phyloP scores from a whole-genome alignment of 2,329 filamentous ascomycete species.

The Phialemonium atrogriseum region DNA sequence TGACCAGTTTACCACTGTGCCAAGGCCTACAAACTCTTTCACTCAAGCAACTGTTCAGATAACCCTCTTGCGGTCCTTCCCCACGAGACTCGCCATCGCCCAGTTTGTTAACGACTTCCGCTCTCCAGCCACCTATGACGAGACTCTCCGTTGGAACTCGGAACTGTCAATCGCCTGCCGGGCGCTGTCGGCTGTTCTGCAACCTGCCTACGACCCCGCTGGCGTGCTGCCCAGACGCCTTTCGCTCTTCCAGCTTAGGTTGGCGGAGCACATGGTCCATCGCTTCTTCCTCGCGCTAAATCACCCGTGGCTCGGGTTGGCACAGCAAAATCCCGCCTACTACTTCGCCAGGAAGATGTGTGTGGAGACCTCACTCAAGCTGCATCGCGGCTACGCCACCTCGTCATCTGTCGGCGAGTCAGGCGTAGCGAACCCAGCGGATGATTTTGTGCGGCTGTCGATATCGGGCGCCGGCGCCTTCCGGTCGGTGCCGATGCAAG shows the following conservation, averaged over 20 bases:
- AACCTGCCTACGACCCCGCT: constrained; percentile 18
- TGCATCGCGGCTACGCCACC: constrained; percentile 17
- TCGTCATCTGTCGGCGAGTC: constrained; percentile 10
- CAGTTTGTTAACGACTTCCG: constrained; percentile 38
- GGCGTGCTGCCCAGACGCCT: constrained; percentile 16
- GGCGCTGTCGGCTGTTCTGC: constrained; percentile 21
- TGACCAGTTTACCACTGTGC: constrained; percentile 13
- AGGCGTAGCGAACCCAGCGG: constrained; percentile 8
- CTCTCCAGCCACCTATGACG: constrained; percentile 33
- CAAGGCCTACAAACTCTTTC: constrained; percentile 18
- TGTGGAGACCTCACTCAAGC: constrained; percentile 28
- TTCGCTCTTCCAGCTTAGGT: constrained; percentile 30
- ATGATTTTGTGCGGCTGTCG: constrained; percentile 29
- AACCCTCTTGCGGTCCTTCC: constrained; percentile 33
- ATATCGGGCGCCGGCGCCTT: constrained; percentile 33
- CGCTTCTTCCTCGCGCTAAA: constrained; percentile 46
- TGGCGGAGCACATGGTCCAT: constrained; percentile 34
- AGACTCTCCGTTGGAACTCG: constrained; percentile 35
- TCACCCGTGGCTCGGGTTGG: constrained; percentile 35
- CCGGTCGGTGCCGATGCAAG: constrained; percentile 30
- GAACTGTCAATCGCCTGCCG: constrained; percentile 32
- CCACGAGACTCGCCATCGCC: constrained; percentile 33
- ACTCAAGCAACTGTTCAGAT: constrained; percentile 44
- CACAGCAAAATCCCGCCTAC: constrained; percentile 36
- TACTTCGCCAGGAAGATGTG: constrained; percentile 46